Conservation (phyloP, 2,329 filamentous ascomycete species). For the Fusarium sp. region DNA sequence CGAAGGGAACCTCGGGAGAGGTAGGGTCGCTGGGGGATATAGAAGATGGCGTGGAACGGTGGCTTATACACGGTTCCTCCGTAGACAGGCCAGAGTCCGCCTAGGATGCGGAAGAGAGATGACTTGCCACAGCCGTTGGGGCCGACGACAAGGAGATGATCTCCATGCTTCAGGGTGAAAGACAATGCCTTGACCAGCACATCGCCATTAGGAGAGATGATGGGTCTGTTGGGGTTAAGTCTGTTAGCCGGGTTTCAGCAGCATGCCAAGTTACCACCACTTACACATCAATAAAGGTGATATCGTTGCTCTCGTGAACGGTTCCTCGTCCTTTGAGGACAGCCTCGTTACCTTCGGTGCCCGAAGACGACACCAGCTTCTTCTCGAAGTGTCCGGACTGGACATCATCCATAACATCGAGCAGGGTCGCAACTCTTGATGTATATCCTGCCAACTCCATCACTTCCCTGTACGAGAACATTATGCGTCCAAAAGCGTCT, state of each 20-base stretch:
- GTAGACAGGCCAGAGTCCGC: constrained; percentile 97
- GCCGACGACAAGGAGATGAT: constrained; percentile 92
- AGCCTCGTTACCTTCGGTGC: constrained; percentile 79
- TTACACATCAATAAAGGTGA: constrained; percentile 83
- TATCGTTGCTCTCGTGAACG: constrained; percentile 81
- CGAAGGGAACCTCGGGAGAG: constrained; percentile 89
- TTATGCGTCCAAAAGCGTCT: constrained; percentile 92
- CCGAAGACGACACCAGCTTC: constrained; percentile 89
- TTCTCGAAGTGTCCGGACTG: constrained; percentile 92
- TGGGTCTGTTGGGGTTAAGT: constrained; percentile 63
- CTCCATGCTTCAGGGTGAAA: constrained; percentile 84
- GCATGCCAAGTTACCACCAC: constrained; percentile 39
- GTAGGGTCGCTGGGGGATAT: constrained; percentile 96
- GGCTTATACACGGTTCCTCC: constrained; percentile 93
- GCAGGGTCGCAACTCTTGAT: constrained; percentile 83
- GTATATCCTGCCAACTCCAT: constrained; percentile 97
- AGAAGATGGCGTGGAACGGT: constrained; percentile 92
- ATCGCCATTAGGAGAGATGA: constrained; percentile 96
- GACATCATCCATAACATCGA: constrained; percentile 95
- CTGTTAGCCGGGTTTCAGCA: constrained; percentile 32
- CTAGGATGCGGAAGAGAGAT: constrained; percentile 92
- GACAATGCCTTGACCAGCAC: constrained; percentile 85
- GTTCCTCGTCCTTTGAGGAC: constrained; percentile 83
- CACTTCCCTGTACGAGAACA: constrained; percentile 98
- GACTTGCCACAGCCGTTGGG: constrained; percentile 98